Evolutionary conservation across 495 filamentous ascomycete species (phyloP), one percentile per base, ranked within the genome.

Genomic region (Tuber umbilicatum): DNA sequence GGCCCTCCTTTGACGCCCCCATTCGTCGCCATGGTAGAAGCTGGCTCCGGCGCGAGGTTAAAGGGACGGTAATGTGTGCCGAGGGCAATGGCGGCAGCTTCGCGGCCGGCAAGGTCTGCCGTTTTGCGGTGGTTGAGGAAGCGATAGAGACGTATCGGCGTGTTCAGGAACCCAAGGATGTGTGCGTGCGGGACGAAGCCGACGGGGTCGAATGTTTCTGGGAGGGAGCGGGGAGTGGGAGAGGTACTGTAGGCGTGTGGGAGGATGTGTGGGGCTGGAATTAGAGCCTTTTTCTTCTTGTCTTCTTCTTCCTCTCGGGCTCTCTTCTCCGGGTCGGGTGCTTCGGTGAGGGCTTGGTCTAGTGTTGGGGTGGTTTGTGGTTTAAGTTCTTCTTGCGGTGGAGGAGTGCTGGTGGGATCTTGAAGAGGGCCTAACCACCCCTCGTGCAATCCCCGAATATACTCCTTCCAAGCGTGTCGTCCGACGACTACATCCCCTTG

Each of bases 401-500:
- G 16, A 43, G 75, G 35, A 27, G 64, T 23, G 27, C 31, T 60
- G n/a, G 50, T 60, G n/a, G 50, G 10, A 60, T 60, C 75, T 19
- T 75, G 72, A 38, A 97, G 84, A 1, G 95, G 94, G 1, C 95
- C 95, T 27, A 99, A 85, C 95, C 96, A 98, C 71, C 95, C 95
- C 81, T 99, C 95, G 76, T 99, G 95, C 74, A 97, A 78, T 39
- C 95, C 95, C 39, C 93, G 88, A 16, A 98, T 84, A 83, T 97
- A 99, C 84, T 99, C 95, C 84, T 97, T 98, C 95, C 95, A 99
- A 14, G 94, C 91, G 81, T 97, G 90, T 74, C 95, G 87, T 9
- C 96, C 95, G 76, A 99, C 89, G 6, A 98, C 89, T 69, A 99
- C 94, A 75, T 87, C 86, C 2, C 91, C 85, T 17, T 92, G 94